Evolutionary conservation across 2,329 filamentous ascomycete species (phyloP).

Genomic region (Rhytidhysteron rufulum): DNA sequence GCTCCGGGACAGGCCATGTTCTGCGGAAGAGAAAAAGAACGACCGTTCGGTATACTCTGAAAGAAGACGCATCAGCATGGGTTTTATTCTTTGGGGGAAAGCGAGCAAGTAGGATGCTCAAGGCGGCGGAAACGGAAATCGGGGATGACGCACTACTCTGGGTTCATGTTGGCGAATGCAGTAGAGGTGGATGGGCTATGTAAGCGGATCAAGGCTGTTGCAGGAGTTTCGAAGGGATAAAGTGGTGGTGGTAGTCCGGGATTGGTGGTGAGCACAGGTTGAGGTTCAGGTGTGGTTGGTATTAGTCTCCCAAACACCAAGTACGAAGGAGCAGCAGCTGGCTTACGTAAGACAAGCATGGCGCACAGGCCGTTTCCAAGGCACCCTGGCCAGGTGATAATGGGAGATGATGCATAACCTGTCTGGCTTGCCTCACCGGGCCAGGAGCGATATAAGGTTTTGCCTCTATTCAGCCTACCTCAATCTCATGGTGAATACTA

Average conservation of each 20-base stretch:
- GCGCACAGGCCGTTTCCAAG: background rate
- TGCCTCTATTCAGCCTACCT: too few relatives aligned
- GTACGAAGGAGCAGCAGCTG: too few relatives aligned
- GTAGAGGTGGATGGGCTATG: slow-evolving; percentile 11
- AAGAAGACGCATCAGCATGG: slow-evolving; percentile 6
- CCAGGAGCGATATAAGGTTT: too few relatives aligned
- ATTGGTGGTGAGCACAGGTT: background rate
- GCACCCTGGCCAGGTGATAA: too few relatives aligned
- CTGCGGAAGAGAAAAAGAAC: too few relatives aligned
- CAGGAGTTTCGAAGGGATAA: slow-evolving; percentile 10
- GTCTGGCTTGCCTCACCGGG: too few relatives aligned
- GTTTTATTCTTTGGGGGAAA: slow-evolving; percentile 12
- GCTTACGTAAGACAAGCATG: background rate
- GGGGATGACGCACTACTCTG: slow-evolving; percentile 72
- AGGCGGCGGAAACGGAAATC: slow-evolving; percentile 14
- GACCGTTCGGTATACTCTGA: background rate
- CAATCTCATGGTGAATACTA: too few relatives aligned
- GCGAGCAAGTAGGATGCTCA: slow-evolving; percentile 24
- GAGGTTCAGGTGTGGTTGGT: slow-evolving; percentile 2
- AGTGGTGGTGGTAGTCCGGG: slow-evolving; percentile 1
- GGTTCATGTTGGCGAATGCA: slow-evolving; percentile 68
- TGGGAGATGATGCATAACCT: too few relatives aligned
- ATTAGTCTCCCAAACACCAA: background rate
- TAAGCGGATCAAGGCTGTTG: too few relatives aligned
- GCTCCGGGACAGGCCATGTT: too few relatives aligned